Conservation (phyloP, 2,329 filamentous ascomycete species). For the Colletotrichum australisinense region DNA sequence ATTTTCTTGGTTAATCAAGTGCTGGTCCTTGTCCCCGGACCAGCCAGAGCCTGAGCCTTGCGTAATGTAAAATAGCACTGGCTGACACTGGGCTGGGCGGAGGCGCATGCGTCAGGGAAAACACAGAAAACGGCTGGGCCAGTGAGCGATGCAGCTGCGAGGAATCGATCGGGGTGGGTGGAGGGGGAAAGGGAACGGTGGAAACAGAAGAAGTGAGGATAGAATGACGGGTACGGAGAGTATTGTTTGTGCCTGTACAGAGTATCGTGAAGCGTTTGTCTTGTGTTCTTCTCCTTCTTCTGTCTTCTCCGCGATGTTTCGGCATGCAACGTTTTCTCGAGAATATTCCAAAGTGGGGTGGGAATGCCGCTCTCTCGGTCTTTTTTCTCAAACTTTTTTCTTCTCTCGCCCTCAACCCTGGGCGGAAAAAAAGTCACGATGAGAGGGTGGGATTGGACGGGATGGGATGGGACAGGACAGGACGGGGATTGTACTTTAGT, state of each 20-base stretch:
- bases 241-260: not conserved
- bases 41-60: conserved; percentile 9
- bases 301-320: not conserved
- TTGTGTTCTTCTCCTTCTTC: not conserved
- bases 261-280: conserved; percentile 8
- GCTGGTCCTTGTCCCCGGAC: not conserved
- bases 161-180: conserved; percentile 22
- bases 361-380: not conserved
- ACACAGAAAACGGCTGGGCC: not conserved
- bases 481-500: not conserved
- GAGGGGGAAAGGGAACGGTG: not conserved
- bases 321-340: conserved; percentile 18
- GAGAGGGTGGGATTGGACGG: not conserved
- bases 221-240: not conserved
- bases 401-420: not conserved
- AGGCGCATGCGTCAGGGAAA: not conserved
- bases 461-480: not conserved
- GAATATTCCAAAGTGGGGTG: conserved; percentile 31
- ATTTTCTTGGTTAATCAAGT: not conserved
- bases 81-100: not conserved
- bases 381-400: not conserved
- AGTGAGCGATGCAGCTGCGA: conserved; percentile 19
- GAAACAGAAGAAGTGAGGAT: not conserved
- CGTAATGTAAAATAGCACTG: not conserved
- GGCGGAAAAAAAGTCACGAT: not conserved